phyloP scores from a whole-genome alignment of 352 stramenopile species.

The Pythium guiyangense region DNA sequence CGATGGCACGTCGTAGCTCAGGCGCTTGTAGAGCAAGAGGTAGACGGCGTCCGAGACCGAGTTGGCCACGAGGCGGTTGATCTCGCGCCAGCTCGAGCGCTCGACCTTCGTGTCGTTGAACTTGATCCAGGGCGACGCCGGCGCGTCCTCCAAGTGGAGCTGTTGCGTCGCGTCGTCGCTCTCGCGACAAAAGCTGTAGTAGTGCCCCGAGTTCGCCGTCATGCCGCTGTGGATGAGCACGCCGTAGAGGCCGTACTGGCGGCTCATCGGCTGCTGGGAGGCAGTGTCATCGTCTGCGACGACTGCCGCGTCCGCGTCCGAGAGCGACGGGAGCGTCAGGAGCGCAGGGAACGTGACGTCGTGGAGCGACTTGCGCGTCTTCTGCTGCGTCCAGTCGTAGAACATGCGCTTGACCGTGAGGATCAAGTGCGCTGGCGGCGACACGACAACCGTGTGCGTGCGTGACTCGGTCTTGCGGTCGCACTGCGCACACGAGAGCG shows the following conservation, averaged over 20 bases:
- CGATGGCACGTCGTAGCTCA: constrained; percentile 44
- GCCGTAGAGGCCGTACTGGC: constrained; percentile 85
- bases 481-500: constrained; percentile 70
- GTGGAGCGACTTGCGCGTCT: constrained; percentile 83
- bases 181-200: constrained; percentile 88
- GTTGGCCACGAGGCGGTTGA: constrained; percentile 61
- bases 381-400: constrained; percentile 87
- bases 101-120: constrained; percentile 89
- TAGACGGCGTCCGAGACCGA: constrained; percentile 89
- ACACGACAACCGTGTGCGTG: constrained; percentile 75
- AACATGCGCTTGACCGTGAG: constrained; percentile 89
- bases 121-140: constrained; percentile 85
- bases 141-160: constrained; percentile 75
- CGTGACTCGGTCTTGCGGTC: constrained; percentile 75
- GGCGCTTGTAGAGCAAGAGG: constrained; percentile 85
- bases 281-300: constrained; percentile 17
- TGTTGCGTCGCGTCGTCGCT: constrained; percentile 65
- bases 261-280: constrained; percentile 8
- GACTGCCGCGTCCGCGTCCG: constrained; percentile 44
- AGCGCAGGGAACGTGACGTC: constrained; percentile 74
- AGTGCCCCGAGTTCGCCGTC: constrained; percentile 88
- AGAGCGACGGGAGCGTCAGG: constrained; percentile 65
- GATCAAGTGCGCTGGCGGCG: constrained; percentile 80
- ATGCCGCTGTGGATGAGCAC: constrained; percentile 88
- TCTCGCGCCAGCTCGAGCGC: constrained; percentile 75